Conservation (phyloP, 75 land plant species). For the Selaginella tamariscina region DNA sequence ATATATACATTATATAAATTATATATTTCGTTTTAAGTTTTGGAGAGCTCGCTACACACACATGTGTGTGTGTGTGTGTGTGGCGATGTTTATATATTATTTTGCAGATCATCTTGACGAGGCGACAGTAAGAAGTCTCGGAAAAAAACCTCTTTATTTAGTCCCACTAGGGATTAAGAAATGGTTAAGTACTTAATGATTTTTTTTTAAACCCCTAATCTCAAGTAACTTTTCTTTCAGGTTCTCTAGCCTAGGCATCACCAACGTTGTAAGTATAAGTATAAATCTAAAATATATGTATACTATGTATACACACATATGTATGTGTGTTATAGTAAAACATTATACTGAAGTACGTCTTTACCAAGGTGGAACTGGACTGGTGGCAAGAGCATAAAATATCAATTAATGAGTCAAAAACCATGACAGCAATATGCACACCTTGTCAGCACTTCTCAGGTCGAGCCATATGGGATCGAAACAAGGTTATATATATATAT, state of each 20-base stretch:
- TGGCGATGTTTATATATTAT: neutral
- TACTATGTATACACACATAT: neutral
- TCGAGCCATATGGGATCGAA: constrained; percentile 22
- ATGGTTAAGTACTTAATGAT: too few relatives aligned
- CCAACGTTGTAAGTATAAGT: constrained; percentile 23
- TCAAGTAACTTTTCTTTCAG: too few relatives aligned
- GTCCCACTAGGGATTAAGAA: constrained; percentile 24
- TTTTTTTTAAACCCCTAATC: too few relatives aligned
- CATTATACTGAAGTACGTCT: neutral
- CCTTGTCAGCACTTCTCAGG: constrained; percentile 29
- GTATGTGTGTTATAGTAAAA: neutral
- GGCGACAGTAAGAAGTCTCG: constrained; percentile 19
- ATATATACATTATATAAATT: too few relatives aligned
- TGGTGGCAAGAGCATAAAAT: constrained; percentile 27
- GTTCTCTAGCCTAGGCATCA: constrained; percentile 20
- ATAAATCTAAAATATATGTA: neutral
- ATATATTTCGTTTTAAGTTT: too few relatives aligned
- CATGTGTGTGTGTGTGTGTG: too few relatives aligned
- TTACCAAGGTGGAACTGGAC: constrained; percentile 21
- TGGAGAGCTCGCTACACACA: too few relatives aligned
- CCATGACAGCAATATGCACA: constrained; percentile 21
- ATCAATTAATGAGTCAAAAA: neutral
- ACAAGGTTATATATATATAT: constrained; percentile 13
- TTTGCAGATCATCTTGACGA: constrained; percentile 23
- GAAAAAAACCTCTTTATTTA: constrained; percentile 25